Evolutionary conservation across 192 early-diverging fungal species (phyloP), one percentile per base, ranked within the genome.

Genomic region (Thamnidium elegans): DNA sequence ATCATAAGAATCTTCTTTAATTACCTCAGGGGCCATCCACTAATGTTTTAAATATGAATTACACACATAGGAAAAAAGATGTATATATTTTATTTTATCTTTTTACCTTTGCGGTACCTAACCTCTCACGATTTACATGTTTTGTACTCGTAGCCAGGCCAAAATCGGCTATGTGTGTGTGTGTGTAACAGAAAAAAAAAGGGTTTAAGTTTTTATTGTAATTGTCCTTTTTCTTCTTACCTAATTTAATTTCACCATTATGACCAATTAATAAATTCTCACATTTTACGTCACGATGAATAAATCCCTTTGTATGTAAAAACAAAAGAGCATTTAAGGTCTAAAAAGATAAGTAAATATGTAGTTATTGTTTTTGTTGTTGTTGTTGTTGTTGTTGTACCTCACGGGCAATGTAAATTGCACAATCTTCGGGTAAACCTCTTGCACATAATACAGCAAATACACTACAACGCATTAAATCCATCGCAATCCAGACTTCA

Each of bases 21-120:
- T 71, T 2, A 76, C 74, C 55, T 76, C 74, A 15, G 74, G 74
- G 20, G 74, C 74, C 74, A 76, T 76, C 74, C 74, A 76, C 65
- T 76, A 45, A n/a, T 14, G 20, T 20, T 11, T 15, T 39, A 15
- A 32, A 36, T 14, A 53, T 4, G 36, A 26, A 11, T 26, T 26
- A 48, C 50, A 50, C 26, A 26, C 26, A 34, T 26, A 11, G 19
- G 39, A n/a, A 14, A 34, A 48, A 42, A 15, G 32, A 42, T 43
- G 11, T 26, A 8, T 6, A 11, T 34, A 34, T 32, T 36, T 26
- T 26, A 2, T 26, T 26, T 26, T 26, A 2, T 26, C 3, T 26
- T 26, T 26, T 62, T 67, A 72, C 70, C 65, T 72, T 75, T 63
- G 68, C 69, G 15, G 74, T 76, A 13, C 74, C 74, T 42, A 76